A percentile compares a stretch with the other conserved stretches of the same genome.
phyloP scores from a whole-genome alignment of 2,329 filamentous ascomycete species.

The Fusarium tuaranense region DNA sequence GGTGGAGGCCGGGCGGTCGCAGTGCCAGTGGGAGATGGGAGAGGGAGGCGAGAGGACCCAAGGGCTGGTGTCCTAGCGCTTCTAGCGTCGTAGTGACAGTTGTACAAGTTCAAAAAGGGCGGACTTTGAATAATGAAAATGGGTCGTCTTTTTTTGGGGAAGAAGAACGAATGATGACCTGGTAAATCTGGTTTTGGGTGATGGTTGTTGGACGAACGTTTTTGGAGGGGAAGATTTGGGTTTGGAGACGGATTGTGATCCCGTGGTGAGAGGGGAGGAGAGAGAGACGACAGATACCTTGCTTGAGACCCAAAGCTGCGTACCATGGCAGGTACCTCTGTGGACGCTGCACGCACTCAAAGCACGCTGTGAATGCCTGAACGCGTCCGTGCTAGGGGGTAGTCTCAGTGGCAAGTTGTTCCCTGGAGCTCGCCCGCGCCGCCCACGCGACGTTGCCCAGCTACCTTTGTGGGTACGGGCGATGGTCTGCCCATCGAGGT shows the following conservation, averaged over 20 bases:
- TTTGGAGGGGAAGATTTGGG: not conserved
- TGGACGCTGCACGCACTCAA: constrained; percentile 8
- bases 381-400: constrained; percentile 2
- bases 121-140: not conserved
- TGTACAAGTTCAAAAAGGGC: constrained; percentile 20
- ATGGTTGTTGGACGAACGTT: constrained; percentile 4
- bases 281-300: constrained; percentile 10
- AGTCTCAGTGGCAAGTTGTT: not conserved
- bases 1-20: constrained; percentile 33
- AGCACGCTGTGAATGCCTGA: constrained; percentile 14
- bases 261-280: constrained; percentile 11
- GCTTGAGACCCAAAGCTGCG: not conserved
- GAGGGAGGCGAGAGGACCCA: constrained; percentile 8
- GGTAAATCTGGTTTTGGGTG: not conserved
- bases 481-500: not conserved
- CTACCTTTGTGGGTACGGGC: constrained; percentile 1
- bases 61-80: constrained; percentile 13
- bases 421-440: not conserved
- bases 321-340: constrained; percentile 1
- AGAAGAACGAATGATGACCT: not conserved
- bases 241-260: constrained; percentile 9
- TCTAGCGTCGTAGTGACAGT: constrained; percentile 32
- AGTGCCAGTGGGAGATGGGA: not conserved
- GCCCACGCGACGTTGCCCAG: not conserved
- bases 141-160: not conserved